These are phyloP conservation scores for Stagonosporopsis vannaccii DNA, from an alignment of 2,329 filamentous ascomycete species.

Conservation along the genomic window DNA sequence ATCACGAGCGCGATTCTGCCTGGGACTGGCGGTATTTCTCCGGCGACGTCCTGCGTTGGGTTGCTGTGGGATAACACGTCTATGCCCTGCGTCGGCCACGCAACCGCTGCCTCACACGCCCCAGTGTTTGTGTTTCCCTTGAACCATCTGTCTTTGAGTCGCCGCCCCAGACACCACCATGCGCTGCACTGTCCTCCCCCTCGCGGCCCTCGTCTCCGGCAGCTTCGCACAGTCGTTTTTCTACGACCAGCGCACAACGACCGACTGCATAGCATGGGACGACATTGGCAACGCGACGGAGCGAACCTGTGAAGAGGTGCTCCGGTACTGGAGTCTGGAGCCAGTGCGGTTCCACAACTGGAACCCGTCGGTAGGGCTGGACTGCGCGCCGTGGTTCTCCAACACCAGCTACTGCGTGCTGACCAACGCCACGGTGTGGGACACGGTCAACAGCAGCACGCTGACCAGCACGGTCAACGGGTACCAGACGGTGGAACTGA, in stretches of 20 bases:
- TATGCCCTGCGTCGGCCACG: too few relatives aligned
- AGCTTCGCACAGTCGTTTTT: not conserved
- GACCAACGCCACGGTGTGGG: not conserved
- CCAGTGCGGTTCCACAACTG: constrained; percentile 7
- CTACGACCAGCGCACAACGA: not conserved
- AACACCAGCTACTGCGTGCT: constrained; percentile 3
- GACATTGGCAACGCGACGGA: not conserved
- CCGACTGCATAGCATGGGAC: constrained; percentile 7
- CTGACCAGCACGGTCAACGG: not conserved
- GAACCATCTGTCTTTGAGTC: too few relatives aligned
- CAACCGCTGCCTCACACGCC: too few relatives aligned
- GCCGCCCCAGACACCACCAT: not conserved
- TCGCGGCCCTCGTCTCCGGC: not conserved
- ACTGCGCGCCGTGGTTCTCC: constrained; percentile 5
- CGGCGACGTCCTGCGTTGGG: not conserved
- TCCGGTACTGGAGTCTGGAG: not conserved
- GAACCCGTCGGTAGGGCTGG: constrained; percentile 10
- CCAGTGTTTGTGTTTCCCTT: not conserved
- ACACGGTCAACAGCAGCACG: not conserved
- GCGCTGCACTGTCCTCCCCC: not conserved
- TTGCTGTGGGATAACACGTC: too few relatives aligned
- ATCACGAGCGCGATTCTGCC: not conserved
- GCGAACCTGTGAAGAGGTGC: not conserved
- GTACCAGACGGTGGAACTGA: too few relatives aligned
- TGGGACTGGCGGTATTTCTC: not conserved